Evolutionary conservation across 225 moss, liverwort and hornwort genomes (phyloP).

Genomic region (Sphagnum tenellum): DNA sequence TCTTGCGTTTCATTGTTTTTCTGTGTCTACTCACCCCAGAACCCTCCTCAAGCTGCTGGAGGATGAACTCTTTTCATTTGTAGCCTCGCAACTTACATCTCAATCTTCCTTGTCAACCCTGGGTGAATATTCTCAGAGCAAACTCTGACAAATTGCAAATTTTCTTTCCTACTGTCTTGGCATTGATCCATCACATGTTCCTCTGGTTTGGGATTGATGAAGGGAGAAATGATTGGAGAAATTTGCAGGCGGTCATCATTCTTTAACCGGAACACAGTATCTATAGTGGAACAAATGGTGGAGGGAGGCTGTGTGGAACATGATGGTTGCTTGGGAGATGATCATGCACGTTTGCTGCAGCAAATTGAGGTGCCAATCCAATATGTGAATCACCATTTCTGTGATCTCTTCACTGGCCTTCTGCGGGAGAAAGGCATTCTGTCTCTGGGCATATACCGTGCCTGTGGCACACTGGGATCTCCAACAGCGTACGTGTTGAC

Average conservation of each 20-base stretch:
- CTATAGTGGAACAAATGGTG: conserved; percentile 63
- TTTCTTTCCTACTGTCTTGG: too few species aligned
- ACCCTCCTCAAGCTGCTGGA: too few species aligned
- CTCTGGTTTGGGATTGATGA: too few species aligned
- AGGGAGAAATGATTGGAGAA: too few species aligned
- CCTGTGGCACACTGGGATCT: conserved; percentile 47
- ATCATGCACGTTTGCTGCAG: conserved; percentile 33
- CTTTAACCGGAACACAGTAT: conserved; percentile 66
- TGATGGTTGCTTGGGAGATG: conserved; percentile 10
- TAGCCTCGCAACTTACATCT: too few species aligned
- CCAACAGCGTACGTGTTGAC: conserved; percentile 76
- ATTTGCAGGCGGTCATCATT: conserved; percentile 65
- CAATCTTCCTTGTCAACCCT: background rate
- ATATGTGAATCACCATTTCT: conserved; percentile 38
- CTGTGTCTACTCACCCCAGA: too few species aligned
- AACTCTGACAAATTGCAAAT: too few species aligned
- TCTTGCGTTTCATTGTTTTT: too few species aligned
- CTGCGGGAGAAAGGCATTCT: conserved; percentile 46
- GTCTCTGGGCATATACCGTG: conserved; percentile 66
- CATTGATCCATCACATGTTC: too few species aligned
- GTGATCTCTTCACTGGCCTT: conserved; percentile 49
- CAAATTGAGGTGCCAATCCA: conserved; percentile 43
- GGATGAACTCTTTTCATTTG: too few species aligned
- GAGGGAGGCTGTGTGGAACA: conserved; percentile 41
- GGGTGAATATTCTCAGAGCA: background rate